Conservation (phyloP, 2,329 filamentous ascomycete genomes). For the Exserohilum turcica region DNA sequence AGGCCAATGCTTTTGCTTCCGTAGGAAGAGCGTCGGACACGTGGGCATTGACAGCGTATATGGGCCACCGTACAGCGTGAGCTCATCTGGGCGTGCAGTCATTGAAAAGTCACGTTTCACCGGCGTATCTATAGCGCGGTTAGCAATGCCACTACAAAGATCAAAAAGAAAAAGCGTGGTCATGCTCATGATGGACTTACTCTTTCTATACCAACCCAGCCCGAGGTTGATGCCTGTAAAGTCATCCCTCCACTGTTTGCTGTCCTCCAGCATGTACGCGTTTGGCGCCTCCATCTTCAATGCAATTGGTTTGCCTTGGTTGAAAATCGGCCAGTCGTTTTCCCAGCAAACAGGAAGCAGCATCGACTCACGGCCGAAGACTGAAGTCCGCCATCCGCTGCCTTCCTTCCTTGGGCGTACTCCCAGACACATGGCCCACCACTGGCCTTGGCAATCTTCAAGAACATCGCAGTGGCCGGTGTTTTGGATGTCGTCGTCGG, state of each 20-base stretch:
- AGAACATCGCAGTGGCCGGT: constrained; percentile 37
- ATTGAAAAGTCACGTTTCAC: constrained; percentile 55
- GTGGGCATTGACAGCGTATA: constrained; percentile 59
- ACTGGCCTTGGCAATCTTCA: constrained; percentile 27
- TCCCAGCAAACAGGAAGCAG: constrained; percentile 57
- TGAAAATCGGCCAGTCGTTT: constrained; percentile 60
- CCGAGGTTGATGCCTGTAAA: constrained; percentile 8
- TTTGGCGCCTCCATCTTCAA: constrained; percentile 40
- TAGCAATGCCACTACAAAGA: constrained; percentile 30
- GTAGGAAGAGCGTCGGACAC: constrained; percentile 58
- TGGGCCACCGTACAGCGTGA: constrained; percentile 59
- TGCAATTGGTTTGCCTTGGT: constrained; percentile 53
- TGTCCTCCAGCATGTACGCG: constrained; percentile 9
- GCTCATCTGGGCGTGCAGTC: constrained; percentile 49
- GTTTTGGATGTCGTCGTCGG: constrained; percentile 39
- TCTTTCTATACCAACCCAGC: constrained; percentile 24
- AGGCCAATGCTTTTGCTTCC: constrained; percentile 57
- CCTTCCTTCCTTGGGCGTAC: constrained; percentile 22
- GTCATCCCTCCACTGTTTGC: constrained; percentile 18
- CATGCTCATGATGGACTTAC: too few species aligned
- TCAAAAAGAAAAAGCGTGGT: too few species aligned
- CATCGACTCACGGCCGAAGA: constrained; percentile 56
- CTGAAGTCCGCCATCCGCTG: constrained; percentile 8
- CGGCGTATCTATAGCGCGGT: constrained; percentile 56
- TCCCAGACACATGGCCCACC: constrained; percentile 47